phyloP scores from a whole-genome alignment of 2,329 filamentous ascomycete genomes.

The Fusarium nurragi region DNA sequence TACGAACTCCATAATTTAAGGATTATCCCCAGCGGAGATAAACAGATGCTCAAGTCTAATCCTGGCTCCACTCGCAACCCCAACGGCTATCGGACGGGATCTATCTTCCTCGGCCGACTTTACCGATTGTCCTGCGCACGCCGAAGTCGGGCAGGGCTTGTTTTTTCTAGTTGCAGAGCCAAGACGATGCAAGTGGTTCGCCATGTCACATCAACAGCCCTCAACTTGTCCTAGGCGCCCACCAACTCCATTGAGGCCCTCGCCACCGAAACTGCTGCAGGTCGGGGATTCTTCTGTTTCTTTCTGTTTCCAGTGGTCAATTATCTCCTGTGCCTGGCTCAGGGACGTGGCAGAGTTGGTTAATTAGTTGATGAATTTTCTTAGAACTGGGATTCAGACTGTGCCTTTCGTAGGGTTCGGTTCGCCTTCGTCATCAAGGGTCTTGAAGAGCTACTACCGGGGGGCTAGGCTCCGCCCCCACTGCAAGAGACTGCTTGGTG shows the following conservation, averaged over 20 bases:
- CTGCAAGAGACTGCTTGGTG: slow-evolving; percentile 12
- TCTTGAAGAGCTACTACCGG: slow-evolving; percentile 7
- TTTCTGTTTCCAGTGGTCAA: neutral
- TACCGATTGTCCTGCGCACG: slow-evolving; percentile 10
- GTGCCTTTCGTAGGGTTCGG: neutral
- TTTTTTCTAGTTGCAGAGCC: slow-evolving; percentile 32
- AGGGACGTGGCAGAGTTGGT: neutral
- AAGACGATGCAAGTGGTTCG: slow-evolving; percentile 33
- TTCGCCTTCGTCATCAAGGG: slow-evolving; percentile 22
- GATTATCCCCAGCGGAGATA: neutral
- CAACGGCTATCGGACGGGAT: neutral
- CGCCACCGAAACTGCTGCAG: slow-evolving; percentile 26
- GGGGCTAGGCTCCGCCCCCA: slow-evolving; percentile 22
- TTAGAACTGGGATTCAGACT: neutral
- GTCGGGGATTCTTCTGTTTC: neutral
- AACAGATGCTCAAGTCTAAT: accelerated
- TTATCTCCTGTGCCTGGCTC: neutral
- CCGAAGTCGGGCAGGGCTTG: slow-evolving; percentile 25
- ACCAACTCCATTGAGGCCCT: slow-evolving; percentile 28
- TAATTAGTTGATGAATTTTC: neutral
- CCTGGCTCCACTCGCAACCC: slow-evolving; percentile 7
- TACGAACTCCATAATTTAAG: neutral
- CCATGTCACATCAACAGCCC: slow-evolving; percentile 14
- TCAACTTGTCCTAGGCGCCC: slow-evolving; percentile 16
- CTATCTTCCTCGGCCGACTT: slow-evolving; percentile 7